Conservation (phyloP, 768 basidiomycete species). For the Suillus cothurnatus region DNA sequence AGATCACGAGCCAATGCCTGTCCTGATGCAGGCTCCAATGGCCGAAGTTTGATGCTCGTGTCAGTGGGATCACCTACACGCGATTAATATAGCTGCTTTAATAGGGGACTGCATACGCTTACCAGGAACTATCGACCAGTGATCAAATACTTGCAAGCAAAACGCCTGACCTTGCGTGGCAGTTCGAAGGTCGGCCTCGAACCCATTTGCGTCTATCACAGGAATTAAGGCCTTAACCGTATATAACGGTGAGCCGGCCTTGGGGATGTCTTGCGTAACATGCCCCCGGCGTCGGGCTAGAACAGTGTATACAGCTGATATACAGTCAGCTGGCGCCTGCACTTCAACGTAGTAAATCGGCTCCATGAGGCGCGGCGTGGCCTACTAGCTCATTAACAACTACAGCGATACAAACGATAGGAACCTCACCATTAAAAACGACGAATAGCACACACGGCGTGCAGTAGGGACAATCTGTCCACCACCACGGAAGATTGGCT, state of each 20-base stretch:
- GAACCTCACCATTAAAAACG: slow-evolving; percentile 89
- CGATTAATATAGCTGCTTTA: background rate
- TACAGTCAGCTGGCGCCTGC: slow-evolving; percentile 98
- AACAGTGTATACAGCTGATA: slow-evolving; percentile 97
- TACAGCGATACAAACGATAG: slow-evolving; percentile 8
- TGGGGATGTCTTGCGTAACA: slow-evolving; percentile 97
- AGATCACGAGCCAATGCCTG: slow-evolving; percentile 94
- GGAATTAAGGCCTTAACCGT: slow-evolving; percentile 98
- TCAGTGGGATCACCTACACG: slow-evolving; percentile 92
- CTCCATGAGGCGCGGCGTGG: slow-evolving; percentile 93
- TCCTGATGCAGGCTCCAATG: slow-evolving; percentile 95
- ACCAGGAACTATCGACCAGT: slow-evolving; percentile 99
- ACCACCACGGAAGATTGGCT: slow-evolving; percentile 97
- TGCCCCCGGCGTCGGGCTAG: slow-evolving; percentile 99
- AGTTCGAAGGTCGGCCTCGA: slow-evolving; percentile 96
- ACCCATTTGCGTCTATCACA: slow-evolving; percentile 97
- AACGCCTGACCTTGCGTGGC: slow-evolving; percentile 99
- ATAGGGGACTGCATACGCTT: slow-evolving; percentile 27
- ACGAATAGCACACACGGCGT: slow-evolving; percentile 98
- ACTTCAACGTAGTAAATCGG: slow-evolving; percentile 99
- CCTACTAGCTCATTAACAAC: slow-evolving; percentile 47
- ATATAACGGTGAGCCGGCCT: slow-evolving; percentile 96
- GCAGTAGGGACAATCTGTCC: slow-evolving; percentile 99
- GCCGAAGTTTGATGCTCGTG: slow-evolving; percentile 93
- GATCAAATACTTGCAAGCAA: slow-evolving; percentile 95